phyloP scores from a whole-genome alignment of 371 early-diverging fungal genomes.

The Apophysomyces variabilis region DNA sequence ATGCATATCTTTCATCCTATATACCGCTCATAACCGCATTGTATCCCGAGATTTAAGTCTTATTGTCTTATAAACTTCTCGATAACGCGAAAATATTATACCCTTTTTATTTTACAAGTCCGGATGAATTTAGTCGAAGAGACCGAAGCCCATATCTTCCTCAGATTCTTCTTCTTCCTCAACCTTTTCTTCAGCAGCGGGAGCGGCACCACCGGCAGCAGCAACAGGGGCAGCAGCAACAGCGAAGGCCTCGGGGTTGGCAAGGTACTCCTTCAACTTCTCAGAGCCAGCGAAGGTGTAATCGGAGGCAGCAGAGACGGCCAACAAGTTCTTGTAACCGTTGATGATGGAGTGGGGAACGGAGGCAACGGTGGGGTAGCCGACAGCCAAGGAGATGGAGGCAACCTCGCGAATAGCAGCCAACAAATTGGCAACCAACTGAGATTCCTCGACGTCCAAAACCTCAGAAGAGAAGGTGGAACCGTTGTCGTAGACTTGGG shows the following conservation, averaged over 20 bases:
- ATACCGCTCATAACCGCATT: too few relatives aligned
- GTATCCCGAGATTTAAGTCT: too few relatives aligned
- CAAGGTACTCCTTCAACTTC: constrained; percentile 90
- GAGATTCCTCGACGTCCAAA: constrained; percentile 92
- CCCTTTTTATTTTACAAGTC: too few relatives aligned
- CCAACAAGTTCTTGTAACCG: constrained; percentile 96
- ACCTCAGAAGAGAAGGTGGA: constrained; percentile 90
- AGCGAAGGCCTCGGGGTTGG: constrained; percentile 88
- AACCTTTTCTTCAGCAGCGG: constrained; percentile 47
- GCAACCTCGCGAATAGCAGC: constrained; percentile 89
- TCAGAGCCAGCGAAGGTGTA: constrained; percentile 94
- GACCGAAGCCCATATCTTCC: constrained; percentile 86
- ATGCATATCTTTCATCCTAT: too few relatives aligned
- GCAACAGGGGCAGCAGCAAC: constrained; percentile 67
- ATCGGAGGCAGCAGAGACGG: constrained; percentile 90
- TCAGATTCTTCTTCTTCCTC: constrained; percentile 78
- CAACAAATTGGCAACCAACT: constrained; percentile 81
- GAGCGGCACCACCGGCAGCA: constrained; percentile 53
- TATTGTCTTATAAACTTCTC: too few relatives aligned
- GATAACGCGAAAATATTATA: too few relatives aligned
- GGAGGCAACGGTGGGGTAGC: constrained; percentile 95
- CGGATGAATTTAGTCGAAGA: constrained; percentile 70
- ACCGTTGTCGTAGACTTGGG: constrained; percentile 95
- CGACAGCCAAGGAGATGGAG: constrained; percentile 92
- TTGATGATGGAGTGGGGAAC: constrained; percentile 97